Conservation (phyloP, 306 rosid genomes). For the Boehmeria nivea region DNA sequence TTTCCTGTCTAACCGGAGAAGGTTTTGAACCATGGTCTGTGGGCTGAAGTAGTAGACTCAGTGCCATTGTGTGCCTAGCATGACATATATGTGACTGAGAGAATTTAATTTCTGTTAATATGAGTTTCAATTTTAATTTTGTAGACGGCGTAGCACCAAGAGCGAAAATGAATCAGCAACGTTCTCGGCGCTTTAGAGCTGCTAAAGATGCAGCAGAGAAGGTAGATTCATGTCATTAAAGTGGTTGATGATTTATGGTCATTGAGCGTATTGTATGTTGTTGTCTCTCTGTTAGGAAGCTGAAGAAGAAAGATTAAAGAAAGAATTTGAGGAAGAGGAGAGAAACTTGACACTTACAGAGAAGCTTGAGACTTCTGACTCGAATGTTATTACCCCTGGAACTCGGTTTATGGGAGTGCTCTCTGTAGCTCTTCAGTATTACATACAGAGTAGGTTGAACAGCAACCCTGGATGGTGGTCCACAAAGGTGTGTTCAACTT, state of each 20-base stretch:
- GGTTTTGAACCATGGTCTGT: background rate
- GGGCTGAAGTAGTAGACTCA: too few relatives aligned
- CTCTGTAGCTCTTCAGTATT: constrained; percentile 89
- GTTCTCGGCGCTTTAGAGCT: constrained; percentile 89
- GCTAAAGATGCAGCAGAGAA: constrained; percentile 98
- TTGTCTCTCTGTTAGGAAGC: constrained; percentile 61
- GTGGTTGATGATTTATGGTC: constrained; percentile 9
- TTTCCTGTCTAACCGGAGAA: background rate
- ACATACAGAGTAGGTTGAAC: constrained; percentile 73
- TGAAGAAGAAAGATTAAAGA: constrained; percentile 73
- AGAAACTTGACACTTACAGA: constrained; percentile 45
- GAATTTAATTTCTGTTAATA: too few relatives aligned
- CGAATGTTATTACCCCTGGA: constrained; percentile 95
- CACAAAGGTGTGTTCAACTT: constrained; percentile 60
- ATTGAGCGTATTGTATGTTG: constrained; percentile 19
- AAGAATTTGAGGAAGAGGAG: constrained; percentile 67
- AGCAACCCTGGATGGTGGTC: constrained; percentile 66
- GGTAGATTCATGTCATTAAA: constrained; percentile 34
- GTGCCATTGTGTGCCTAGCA: background rate
- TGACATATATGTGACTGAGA: too few relatives aligned
- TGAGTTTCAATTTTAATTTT: constrained; percentile 3
- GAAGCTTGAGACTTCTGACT: constrained; percentile 73
- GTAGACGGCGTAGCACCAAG: constrained; percentile 97
- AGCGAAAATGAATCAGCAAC: constrained; percentile 99
- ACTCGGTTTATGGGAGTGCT: constrained; percentile 88